These are phyloP conservation scores for Penicillium malachiteum DNA, from an alignment of 495 filamentous ascomycete species.

Conservation along the genomic window DNA sequence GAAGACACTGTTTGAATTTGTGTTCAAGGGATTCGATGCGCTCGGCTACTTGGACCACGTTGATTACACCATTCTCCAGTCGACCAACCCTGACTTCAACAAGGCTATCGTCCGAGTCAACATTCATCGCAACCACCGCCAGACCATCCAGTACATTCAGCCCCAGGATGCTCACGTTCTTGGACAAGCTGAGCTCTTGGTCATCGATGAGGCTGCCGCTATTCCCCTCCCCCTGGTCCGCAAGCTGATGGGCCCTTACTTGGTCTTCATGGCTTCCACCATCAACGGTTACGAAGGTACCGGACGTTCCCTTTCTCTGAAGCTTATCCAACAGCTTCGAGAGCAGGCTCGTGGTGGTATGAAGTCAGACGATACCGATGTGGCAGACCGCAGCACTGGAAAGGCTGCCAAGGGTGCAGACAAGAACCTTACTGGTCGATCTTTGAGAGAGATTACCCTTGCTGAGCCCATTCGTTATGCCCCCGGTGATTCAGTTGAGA, in stretches of 20 bases:
- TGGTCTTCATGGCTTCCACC: slow-evolving; percentile 99
- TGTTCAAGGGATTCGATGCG: slow-evolving; percentile 98
- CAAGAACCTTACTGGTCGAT: slow-evolving; percentile 65
- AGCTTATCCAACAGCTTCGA: slow-evolving; percentile 94
- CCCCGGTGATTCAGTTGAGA: slow-evolving; percentile 86
- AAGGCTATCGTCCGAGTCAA: slow-evolving; percentile 98
- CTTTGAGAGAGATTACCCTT: slow-evolving; percentile 89
- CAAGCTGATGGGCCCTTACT: slow-evolving; percentile 95
- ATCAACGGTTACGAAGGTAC: slow-evolving; percentile 99
- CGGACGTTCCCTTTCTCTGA: slow-evolving; percentile 89
- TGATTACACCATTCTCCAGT: slow-evolving; percentile 98
- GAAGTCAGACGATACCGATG: slow-evolving; percentile 57
- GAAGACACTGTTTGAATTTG: slow-evolving; percentile 96
- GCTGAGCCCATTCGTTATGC: slow-evolving; percentile 94
- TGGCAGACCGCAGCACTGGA: slow-evolving; percentile 72
- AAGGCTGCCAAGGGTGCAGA: slow-evolving; percentile 64
- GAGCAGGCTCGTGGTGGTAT: slow-evolving; percentile 75
- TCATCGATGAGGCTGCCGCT: slow-evolving; percentile 97
- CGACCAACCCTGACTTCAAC: slow-evolving; percentile 97
- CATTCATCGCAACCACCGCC: slow-evolving; percentile 89
- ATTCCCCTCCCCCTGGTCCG: slow-evolving; percentile 90
- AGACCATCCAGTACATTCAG: slow-evolving; percentile 98
- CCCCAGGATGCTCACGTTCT: slow-evolving; percentile 93
- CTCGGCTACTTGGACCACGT: slow-evolving; percentile 89
- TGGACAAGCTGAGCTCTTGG: slow-evolving; percentile 91